Conservation (phyloP, 2,329 filamentous ascomycete genomes). For the Penicillium sp. region DNA sequence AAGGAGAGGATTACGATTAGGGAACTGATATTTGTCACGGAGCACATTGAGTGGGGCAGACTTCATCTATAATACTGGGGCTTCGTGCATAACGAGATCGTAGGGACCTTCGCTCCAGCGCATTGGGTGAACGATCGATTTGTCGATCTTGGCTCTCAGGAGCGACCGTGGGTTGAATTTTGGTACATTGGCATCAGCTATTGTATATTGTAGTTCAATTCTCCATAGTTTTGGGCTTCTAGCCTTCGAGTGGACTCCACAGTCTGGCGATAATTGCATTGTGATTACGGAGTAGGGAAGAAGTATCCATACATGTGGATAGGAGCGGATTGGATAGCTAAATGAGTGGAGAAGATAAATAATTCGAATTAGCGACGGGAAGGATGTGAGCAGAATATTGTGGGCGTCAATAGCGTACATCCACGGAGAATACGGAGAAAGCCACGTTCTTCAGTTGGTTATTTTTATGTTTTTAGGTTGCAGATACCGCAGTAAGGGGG, state of each 20-base stretch:
- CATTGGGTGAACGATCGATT: constrained; percentile 18
- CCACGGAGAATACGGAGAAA: background rate
- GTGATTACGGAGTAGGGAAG: constrained; percentile 1
- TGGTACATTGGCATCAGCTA: background rate
- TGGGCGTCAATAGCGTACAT: constrained; percentile 4
- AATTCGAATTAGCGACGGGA: background rate
- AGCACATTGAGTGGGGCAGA: background rate
- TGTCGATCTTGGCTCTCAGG: constrained; percentile 10
- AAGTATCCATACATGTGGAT: background rate
- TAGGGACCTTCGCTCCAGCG: background rate
- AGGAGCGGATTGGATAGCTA: background rate
- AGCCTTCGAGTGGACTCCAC: background rate
- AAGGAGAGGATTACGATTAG: too few relatives aligned
- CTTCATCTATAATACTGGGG: background rate
- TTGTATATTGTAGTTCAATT: background rate
- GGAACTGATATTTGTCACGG: background rate
- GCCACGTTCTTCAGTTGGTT: background rate
- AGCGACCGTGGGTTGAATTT: background rate
- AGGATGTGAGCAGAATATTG: background rate
- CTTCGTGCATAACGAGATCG: background rate
- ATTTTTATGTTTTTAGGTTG: background rate
- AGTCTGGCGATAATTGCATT: background rate
- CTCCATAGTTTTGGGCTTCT: constrained; percentile 12
- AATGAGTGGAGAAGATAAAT: background rate
- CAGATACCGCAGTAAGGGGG: background rate